Evolutionary conservation across 139 green algal genomes (phyloP).

Genomic region (Tetradesmus obliquus): DNA sequence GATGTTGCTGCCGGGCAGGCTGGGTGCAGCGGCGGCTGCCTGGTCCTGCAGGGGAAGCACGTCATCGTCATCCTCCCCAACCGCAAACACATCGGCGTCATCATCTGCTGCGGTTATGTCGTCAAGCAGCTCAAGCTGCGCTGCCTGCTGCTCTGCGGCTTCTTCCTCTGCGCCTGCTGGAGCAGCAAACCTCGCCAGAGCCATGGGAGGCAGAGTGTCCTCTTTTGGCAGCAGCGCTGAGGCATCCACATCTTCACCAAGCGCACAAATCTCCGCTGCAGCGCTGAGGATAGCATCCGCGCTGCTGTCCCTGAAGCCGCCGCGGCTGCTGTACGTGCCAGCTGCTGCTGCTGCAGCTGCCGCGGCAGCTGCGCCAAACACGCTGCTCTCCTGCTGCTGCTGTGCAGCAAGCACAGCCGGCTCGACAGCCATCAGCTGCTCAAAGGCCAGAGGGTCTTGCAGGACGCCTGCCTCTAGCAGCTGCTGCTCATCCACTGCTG

Average conservation of each 20-base stretch:
- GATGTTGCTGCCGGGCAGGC: neutral
- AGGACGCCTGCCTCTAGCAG: neutral
- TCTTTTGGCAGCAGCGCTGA: neutral
- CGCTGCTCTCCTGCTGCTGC: constrained; percentile 26
- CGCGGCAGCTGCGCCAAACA: constrained; percentile 13
- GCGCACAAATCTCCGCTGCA: neutral
- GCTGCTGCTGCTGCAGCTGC: constrained; percentile 2
- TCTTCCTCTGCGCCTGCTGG: neutral
- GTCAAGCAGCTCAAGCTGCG: neutral
- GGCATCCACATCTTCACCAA: neutral
- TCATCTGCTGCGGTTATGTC: constrained; percentile 2
- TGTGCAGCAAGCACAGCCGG: neutral
- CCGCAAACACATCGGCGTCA: neutral
- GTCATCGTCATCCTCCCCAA: neutral
- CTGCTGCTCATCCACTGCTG: constrained; percentile 7
- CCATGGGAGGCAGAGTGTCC: constrained; percentile 20
- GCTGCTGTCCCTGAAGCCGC: neutral
- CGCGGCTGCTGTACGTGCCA: neutral
- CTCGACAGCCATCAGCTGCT: constrained; percentile 39
- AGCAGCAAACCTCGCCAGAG: neutral
- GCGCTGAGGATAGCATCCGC: neutral
- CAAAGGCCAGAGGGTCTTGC: constrained; percentile 15
- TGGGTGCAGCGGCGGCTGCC: neutral
- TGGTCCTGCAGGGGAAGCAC: neutral
- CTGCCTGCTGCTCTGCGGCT: neutral